Conservation (phyloP, 2,329 filamentous ascomycete genomes). For the Daldinia sp. region DNA sequence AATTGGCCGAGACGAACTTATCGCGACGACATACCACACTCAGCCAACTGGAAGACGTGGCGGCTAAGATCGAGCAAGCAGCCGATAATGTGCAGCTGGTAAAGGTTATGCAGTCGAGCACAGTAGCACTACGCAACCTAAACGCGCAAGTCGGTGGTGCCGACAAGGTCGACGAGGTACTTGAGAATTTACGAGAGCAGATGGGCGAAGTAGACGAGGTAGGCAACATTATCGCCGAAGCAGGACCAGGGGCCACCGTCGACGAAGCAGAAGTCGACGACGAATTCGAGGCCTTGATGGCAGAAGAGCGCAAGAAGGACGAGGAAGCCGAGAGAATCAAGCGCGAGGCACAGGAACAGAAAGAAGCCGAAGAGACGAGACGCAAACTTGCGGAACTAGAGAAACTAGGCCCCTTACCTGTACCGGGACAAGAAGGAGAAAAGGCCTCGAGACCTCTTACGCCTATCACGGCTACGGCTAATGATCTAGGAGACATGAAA, state of each 20-base stretch:
- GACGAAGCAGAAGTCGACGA: slow-evolving; percentile 90
- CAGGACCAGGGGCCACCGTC: slow-evolving; percentile 61
- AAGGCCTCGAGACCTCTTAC: slow-evolving; percentile 45
- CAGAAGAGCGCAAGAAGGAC: slow-evolving; percentile 66
- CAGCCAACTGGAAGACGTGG: slow-evolving; percentile 84
- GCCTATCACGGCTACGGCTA: slow-evolving; percentile 51
- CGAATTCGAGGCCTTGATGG: slow-evolving; percentile 83
- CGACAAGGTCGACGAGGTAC: slow-evolving; percentile 79
- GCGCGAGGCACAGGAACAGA: slow-evolving; percentile 58
- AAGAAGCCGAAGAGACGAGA: slow-evolving; percentile 62
- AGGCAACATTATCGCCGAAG: slow-evolving; percentile 78
- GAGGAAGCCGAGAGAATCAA: slow-evolving; percentile 58
- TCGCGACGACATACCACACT: slow-evolving; percentile 78
- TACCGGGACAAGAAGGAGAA: slow-evolving; percentile 52
- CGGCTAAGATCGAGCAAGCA: slow-evolving; percentile 86
- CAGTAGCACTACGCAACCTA: slow-evolving; percentile 76
- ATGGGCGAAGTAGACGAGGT: slow-evolving; percentile 88
- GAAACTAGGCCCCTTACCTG: slow-evolving; percentile 53
- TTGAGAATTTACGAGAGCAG: slow-evolving; percentile 81
- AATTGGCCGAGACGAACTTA: slow-evolving; percentile 80
- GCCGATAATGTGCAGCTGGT: slow-evolving; percentile 87
- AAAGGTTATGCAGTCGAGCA: slow-evolving; percentile 82
- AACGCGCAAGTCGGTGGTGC: slow-evolving; percentile 83
- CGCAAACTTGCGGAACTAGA: slow-evolving; percentile 64
- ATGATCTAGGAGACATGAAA: slow-evolving; percentile 55